Evolutionary conservation across 495 filamentous ascomycete species (phyloP), one percentile per base, ranked within the genome.

Genomic region (Platismatia glauca): DNA sequence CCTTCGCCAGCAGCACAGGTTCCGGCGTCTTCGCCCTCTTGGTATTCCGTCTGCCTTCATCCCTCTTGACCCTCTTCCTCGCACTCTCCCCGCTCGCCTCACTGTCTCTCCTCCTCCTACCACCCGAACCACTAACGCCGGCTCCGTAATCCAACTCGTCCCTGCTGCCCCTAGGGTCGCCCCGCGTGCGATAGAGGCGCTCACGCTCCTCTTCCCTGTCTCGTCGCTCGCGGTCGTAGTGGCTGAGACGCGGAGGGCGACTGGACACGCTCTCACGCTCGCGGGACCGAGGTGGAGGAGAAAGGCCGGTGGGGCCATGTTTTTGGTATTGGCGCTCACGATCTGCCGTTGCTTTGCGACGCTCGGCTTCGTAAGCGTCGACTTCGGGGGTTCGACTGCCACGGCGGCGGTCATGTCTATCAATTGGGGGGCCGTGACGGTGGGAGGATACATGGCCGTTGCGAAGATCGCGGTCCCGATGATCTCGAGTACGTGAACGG

Each of bases 101-200:
- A 60, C 88, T 92, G 41, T 91, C 88, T n/a, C 81, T 79, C 56
- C 88, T 82, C 69, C 84, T 70, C 38, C 81, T 81, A 71, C 83
- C 81, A 46, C 85, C 78, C 43, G 80, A 79, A 68, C 76, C 73
- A 57, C 83, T 80, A 57, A 79, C 75, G 64, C 90, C 88, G 71
- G 90, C 92, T 18, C 91, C 91, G 71, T 96, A 96, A 65, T 94
- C 90, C 39, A 95, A 78, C 69, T 93, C 89, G 64, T 90, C 87
- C 61, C 88, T 82, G 59, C 82, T 81, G 55, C 86, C 87, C 61
- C 89, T 85, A 7, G 82, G 82, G 62, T 92, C 88, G 59, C 89
- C 88, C 67, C 91, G 85, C 63, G 87, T 86, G 56, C 90, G 85
- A 71, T 96, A 97, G 15, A 86, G 74, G 34, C 89, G 81, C 71